Conservation (phyloP, 2,329 filamentous ascomycete genomes). For the Ceratocystis smalleyi region DNA sequence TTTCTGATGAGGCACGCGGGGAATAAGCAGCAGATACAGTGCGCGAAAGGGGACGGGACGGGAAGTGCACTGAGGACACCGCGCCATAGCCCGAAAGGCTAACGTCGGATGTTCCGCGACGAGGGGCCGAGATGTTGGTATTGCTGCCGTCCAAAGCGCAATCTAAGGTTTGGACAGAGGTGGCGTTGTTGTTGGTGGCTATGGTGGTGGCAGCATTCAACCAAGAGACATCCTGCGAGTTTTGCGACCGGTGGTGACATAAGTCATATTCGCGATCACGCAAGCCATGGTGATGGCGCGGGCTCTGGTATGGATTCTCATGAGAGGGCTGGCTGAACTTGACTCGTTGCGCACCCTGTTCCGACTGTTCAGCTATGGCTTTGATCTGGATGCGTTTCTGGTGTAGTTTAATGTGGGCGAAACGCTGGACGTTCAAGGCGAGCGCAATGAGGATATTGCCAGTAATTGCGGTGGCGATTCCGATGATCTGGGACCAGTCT, state of each 20-base stretch:
- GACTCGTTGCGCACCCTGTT: constrained; percentile 33
- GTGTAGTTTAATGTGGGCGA: constrained; percentile 76
- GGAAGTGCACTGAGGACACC: background rate
- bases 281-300: background rate
- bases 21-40: background rate
- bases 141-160: background rate
- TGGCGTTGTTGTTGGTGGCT: background rate
- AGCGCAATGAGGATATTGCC: constrained; percentile 91
- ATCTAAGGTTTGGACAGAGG: too few relatives aligned
- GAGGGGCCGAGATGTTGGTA: background rate
- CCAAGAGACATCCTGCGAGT: background rate
- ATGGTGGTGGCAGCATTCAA: background rate
- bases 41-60: background rate
- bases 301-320: background rate
- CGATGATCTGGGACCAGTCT: constrained; percentile 85
- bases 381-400: constrained; percentile 48
- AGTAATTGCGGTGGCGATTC: constrained; percentile 79
- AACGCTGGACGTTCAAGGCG: constrained; percentile 89
- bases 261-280: background rate
- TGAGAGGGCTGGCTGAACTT: constrained; percentile 14
- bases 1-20: constrained; percentile 4
- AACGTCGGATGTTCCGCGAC: background rate
- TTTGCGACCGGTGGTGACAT: background rate
- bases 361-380: constrained; percentile 37
- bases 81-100: constrained; percentile 11